Conservation (phyloP, 495 filamentous ascomycete genomes). For the Aspergillus taichungensis region DNA sequence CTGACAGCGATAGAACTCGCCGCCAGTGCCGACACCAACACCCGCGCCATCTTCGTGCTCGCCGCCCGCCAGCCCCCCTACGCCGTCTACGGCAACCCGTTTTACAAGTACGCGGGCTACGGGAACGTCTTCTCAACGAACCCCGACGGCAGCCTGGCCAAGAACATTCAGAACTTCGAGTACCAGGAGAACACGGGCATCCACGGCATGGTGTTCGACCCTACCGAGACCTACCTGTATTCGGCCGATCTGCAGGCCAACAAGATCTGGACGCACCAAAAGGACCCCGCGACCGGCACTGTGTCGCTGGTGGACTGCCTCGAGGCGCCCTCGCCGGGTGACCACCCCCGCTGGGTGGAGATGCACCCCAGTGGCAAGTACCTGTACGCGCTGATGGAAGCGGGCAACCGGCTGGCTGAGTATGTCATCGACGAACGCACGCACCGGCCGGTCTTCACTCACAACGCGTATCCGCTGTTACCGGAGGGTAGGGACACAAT, state of each 20-base stretch:
- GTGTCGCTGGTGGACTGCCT: constrained; percentile 59
- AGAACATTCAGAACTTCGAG: constrained; percentile 71
- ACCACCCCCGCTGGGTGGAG: constrained; percentile 80
- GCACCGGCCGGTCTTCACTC: constrained; percentile 74
- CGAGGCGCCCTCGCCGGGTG: constrained; percentile 57
- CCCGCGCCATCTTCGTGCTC: constrained; percentile 77
- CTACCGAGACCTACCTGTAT: constrained; percentile 75
- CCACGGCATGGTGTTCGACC: constrained; percentile 85
- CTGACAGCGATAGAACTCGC: constrained; percentile 46
- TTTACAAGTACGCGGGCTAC: constrained; percentile 74
- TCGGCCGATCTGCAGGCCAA: constrained; percentile 77
- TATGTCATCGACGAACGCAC: constrained; percentile 71
- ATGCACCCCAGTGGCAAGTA: constrained; percentile 68
- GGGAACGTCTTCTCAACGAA: constrained; percentile 71
- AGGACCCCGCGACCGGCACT: constrained; percentile 51
- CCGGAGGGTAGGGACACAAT: constrained; percentile 47
- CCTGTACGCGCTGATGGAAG: constrained; percentile 79
- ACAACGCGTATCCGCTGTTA: constrained; percentile 66
- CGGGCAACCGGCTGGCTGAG: constrained; percentile 67
- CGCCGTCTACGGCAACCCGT: constrained; percentile 76
- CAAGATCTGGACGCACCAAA: constrained; percentile 79
- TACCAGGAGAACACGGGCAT: constrained; percentile 67
- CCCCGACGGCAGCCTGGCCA: constrained; percentile 48
- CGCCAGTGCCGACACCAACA: constrained; percentile 60
- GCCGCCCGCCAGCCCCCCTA: constrained; percentile 68